Percentiles rank a stretch among this genome's conserved stretches.
Evolutionary conservation across 2,329 filamentous ascomycete species (phyloP).

Genomic region (Xylaria sp.): DNA sequence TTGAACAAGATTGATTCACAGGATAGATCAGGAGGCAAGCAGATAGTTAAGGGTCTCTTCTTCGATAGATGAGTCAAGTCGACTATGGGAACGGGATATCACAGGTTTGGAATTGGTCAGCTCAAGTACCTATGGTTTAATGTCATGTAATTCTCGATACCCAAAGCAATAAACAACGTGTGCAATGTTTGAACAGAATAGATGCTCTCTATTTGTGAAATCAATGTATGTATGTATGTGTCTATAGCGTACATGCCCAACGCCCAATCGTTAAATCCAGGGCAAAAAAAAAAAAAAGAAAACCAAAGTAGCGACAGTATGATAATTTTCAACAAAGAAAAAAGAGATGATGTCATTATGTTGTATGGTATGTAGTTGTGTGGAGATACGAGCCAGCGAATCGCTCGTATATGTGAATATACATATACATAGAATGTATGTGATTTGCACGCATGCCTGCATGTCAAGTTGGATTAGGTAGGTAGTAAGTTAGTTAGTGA

Average conservation of each 20-base stretch:
- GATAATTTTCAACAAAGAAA: background rate
- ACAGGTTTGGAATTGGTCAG: background rate
- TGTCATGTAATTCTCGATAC: background rate
- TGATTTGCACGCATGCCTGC: background rate
- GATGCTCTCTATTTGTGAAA: no score
- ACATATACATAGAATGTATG: background rate
- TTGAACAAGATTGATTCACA: background rate
- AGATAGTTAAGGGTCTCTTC: background rate
- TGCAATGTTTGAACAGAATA: background rate
- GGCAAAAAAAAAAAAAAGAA: no score
- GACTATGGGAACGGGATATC: background rate
- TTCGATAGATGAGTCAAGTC: background rate
- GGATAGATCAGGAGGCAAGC: background rate
- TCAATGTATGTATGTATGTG: no score
- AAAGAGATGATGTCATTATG: background rate
- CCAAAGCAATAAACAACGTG: background rate
- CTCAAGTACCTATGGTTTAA: background rate
- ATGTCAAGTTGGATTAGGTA: no score
- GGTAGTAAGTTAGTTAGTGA: no score
- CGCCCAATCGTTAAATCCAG: background rate
- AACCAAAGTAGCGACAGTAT: no score
- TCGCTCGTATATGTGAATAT: background rate
- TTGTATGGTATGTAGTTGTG: background rate
- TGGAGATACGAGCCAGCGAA: no score
- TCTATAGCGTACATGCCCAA: background rate